Evolutionary conservation across 495 filamentous ascomycete species (phyloP).

Genomic region (Antarctomyces pellizariae): DNA sequence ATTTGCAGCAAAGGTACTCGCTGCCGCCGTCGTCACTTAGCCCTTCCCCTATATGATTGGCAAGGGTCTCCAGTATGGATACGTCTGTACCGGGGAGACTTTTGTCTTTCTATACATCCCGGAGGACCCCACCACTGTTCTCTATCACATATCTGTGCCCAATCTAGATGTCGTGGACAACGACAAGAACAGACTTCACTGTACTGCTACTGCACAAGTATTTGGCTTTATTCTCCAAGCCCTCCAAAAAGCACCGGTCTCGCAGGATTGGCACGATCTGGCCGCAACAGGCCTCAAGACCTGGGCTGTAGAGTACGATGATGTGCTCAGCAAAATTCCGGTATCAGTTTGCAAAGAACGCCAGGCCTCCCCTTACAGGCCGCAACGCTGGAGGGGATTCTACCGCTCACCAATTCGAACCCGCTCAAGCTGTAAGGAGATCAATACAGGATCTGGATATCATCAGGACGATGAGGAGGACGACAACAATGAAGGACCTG

Average conservation of each 20-base stretch:
- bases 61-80: conserved; percentile 20
- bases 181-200: conserved; percentile 15
- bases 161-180: conserved; percentile 15
- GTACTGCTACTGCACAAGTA: conserved; percentile 21
- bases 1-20: conserved; percentile 12
- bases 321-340: conserved; percentile 14
- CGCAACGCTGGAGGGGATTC: conserved; percentile 11
- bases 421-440: conserved; percentile 5
- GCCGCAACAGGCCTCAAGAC: conserved; percentile 11
- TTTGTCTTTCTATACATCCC: conserved; percentile 24
- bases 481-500: no score
- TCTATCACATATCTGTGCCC: conserved; percentile 17
- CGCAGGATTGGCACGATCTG: conserved; percentile 19
- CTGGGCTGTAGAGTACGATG: conserved; percentile 19
- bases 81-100: conserved; percentile 21
- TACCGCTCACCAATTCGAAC: conserved; percentile 12
- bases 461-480: no score
- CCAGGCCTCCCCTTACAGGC: conserved; percentile 12
- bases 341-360: conserved; percentile 11
- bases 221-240: conserved; percentile 24
- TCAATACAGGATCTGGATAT: not conserved
- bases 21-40: conserved; percentile 7
- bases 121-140: conserved; percentile 16
- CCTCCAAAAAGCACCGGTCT: conserved; percentile 14
- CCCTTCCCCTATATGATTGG: conserved; percentile 6